Percentiles rank a stretch among this genome's conserved stretches.
Conservation (phyloP, 768 basidiomycete species). For the Lentinus tigrinus region DNA sequence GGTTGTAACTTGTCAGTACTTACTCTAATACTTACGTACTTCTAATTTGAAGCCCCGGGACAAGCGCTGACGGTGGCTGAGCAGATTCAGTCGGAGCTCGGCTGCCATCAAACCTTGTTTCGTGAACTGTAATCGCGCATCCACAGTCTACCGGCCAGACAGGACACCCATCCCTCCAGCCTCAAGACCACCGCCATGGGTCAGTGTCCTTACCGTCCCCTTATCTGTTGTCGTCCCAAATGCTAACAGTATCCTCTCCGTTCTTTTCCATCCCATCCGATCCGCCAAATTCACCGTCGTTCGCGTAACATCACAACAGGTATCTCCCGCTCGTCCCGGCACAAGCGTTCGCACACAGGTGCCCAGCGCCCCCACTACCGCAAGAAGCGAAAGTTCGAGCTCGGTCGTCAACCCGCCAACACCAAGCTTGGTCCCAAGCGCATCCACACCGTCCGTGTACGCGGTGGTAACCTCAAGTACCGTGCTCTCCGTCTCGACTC, state of each 20-base stretch:
- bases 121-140: constrained; percentile 38
- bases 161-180: constrained; percentile 47
- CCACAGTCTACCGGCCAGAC: constrained; percentile 50
- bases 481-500: constrained; percentile 94
- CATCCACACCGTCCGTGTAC: constrained; percentile 90
- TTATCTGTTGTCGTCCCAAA: neutral
- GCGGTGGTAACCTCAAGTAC: constrained; percentile 94
- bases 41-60: too few species aligned
- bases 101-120: constrained; percentile 37
- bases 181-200: constrained; percentile 80
- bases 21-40: too few species aligned
- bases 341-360: constrained; percentile 94
- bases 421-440: constrained; percentile 97
- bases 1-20: too few species aligned
- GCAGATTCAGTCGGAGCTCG: constrained; percentile 26
- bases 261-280: neutral
- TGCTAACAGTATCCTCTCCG: neutral
- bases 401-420: constrained; percentile 96
- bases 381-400: constrained; percentile 99
- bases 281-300: neutral
- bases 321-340: constrained; percentile 96
- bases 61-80: neutral
- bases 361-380: constrained; percentile 93
- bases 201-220: constrained; percentile 36
- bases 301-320: constrained; percentile 54